Percentiles rank a stretch among this genome's conserved stretches.
phyloP scores from a whole-genome alignment of 768 basidiomycete species.

The Pleurotus djamor region DNA sequence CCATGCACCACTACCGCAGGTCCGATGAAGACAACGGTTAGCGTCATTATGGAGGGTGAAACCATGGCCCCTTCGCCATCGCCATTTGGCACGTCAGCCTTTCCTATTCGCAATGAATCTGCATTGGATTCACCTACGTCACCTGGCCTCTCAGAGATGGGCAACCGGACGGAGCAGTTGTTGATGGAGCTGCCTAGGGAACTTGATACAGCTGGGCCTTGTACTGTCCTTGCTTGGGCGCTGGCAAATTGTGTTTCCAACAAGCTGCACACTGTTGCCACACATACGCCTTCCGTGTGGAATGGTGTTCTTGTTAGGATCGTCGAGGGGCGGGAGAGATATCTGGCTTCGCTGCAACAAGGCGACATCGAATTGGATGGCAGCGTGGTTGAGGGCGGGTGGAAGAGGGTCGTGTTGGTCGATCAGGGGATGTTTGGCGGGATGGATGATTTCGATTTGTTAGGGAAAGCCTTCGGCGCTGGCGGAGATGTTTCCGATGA shows the following conservation, averaged over 20 bases:
- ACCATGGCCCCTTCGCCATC: too few relatives aligned
- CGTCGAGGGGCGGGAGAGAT: not conserved
- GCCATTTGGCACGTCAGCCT: too few relatives aligned
- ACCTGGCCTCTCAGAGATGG: not conserved
- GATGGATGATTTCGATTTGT: not conserved
- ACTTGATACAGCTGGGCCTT: constrained; percentile 21
- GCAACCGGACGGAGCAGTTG: too few relatives aligned
- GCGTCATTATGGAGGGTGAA: too few relatives aligned
- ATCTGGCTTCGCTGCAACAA: not conserved
- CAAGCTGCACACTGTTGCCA: constrained; percentile 44
- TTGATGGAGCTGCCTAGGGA: not conserved
- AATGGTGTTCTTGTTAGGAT: constrained; percentile 50
- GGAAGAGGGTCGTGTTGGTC: not conserved
- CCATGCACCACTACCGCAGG: too few relatives aligned
- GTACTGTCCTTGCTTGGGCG: constrained; percentile 27
- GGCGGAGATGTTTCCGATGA: not conserved
- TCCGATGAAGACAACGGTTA: too few relatives aligned
- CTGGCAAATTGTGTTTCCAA: constrained; percentile 40
- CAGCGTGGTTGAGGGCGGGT: not conserved
- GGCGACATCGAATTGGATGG: not conserved
- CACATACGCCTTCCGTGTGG: constrained; percentile 59
- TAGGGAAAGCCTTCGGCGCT: not conserved
- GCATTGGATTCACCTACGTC: not conserved
- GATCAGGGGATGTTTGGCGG: not conserved
- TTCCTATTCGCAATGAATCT: too few relatives aligned